Percentiles rank a stretch among this genome's conserved stretches.
Conservation (phyloP, 768 basidiomycete species). For the Stropharia rugosoannulata region DNA sequence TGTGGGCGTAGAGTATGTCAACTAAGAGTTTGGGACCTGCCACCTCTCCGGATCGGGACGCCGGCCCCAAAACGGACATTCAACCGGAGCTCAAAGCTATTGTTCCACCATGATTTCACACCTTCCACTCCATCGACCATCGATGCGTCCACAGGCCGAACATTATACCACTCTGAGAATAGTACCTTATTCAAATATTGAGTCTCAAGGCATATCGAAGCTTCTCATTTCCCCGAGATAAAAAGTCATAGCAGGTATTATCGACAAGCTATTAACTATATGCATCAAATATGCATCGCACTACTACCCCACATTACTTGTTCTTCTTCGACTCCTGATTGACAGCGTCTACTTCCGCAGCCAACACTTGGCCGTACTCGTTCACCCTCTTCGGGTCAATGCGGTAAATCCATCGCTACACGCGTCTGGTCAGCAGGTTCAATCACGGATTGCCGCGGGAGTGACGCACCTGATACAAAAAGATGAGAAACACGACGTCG, state of each 20-base stretch:
- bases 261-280: neutral
- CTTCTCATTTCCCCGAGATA: constrained; percentile 26
- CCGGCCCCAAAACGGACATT: constrained; percentile 31
- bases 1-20: constrained; percentile 21
- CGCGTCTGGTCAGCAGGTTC: constrained; percentile 17
- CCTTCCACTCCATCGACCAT: constrained; percentile 7
- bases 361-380: constrained; percentile 90
- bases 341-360: constrained; percentile 41
- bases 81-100: constrained; percentile 15
- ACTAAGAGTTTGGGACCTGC: constrained; percentile 22
- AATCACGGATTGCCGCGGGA: constrained; percentile 9
- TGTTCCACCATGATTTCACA: constrained; percentile 12
- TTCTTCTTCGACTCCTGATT: constrained; percentile 59
- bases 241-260: neutral
- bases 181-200: constrained; percentile 15
- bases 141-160: constrained; percentile 14
- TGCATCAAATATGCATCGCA: neutral
- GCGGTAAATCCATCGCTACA: constrained; percentile 94
- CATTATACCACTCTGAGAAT: constrained; percentile 11
- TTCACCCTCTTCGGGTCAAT: constrained; percentile 94
- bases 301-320: constrained; percentile 22
- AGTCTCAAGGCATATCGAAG: constrained; percentile 7
- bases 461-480: constrained; percentile 81
- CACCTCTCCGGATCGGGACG: constrained; percentile 40
- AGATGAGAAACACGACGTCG: constrained; percentile 88